A percentile compares a stretch with the other conserved stretches of the same genome.
Evolutionary conservation across 257 asterid species (phyloP).

Genomic region (Plectranthus barbatus): DNA sequence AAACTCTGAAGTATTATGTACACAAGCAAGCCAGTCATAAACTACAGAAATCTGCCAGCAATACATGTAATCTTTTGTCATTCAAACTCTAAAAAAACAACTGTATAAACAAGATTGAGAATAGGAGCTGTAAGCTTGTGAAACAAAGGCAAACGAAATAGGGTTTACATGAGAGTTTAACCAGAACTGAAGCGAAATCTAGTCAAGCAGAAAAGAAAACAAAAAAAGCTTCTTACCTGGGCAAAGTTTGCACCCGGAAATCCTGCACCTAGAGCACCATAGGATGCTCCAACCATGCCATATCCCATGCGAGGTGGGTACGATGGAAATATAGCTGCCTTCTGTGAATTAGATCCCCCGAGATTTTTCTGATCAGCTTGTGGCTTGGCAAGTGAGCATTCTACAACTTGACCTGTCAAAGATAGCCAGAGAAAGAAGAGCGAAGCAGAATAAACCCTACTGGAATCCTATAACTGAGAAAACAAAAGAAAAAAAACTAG

Average conservation of each 20-base stretch:
- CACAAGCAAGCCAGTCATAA: not conserved
- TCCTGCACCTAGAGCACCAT: constrained; percentile 67
- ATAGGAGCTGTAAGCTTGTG: not conserved
- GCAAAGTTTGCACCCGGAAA: constrained; percentile 51
- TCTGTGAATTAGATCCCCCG: constrained; percentile 52
- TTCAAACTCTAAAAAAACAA: not conserved
- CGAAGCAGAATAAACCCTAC: constrained; percentile 2
- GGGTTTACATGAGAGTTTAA: not conserved
- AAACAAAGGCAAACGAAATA: not conserved
- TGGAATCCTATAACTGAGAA: constrained; percentile 4
- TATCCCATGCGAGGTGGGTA: constrained; percentile 76
- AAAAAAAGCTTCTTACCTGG: constrained; percentile 52
- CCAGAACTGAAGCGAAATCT: not conserved
- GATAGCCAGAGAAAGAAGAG: constrained; percentile 11
- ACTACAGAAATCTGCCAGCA: not conserved
- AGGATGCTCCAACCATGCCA: constrained; percentile 74
- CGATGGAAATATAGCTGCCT: constrained; percentile 50
- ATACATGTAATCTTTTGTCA: not conserved
- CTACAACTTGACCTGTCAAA: constrained; percentile 73
- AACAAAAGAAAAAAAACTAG: not conserved
- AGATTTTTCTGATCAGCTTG: constrained; percentile 75
- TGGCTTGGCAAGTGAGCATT: constrained; percentile 98
- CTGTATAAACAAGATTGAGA: not conserved
- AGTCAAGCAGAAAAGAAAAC: not conserved
- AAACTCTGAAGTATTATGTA: not conserved